phyloP scores from a whole-genome alignment of 1,284 basidiomycete genomes.

The Apiotrichum gamsii region DNA sequence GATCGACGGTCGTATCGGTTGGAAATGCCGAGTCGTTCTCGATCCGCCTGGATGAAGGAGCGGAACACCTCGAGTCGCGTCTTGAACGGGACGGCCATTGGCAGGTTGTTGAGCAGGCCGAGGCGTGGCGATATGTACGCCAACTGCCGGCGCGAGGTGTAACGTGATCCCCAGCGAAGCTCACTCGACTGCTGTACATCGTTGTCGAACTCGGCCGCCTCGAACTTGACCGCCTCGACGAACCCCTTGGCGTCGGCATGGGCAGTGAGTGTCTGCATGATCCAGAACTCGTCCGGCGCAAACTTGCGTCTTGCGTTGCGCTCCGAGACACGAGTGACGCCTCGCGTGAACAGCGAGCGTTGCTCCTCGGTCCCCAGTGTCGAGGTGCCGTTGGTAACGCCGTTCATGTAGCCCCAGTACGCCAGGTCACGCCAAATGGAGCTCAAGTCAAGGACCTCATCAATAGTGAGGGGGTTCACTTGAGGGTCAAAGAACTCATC shows the following conservation, averaged over 20 bases:
- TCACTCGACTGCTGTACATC: not conserved
- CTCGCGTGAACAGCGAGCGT: constrained; percentile 64
- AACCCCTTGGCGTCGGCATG: constrained; percentile 83
- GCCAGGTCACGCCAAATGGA: constrained; percentile 45
- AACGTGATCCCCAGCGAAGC: not conserved
- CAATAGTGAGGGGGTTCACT: constrained; percentile 67
- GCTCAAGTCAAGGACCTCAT: constrained; percentile 60
- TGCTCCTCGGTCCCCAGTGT: constrained; percentile 63
- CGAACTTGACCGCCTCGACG: constrained; percentile 76
- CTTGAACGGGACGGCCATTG: constrained; percentile 92
- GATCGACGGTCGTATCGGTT: constrained; percentile 19
- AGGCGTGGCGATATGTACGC: constrained; percentile 74
- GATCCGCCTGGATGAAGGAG: constrained; percentile 58
- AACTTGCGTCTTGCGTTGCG: constrained; percentile 78
- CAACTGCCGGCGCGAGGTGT: constrained; percentile 55
- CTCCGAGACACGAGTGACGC: constrained; percentile 71
- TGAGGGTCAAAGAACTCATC: constrained; percentile 75
- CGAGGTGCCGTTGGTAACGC: constrained; percentile 56
- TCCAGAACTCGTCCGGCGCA: constrained; percentile 77
- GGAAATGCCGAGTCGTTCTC: constrained; percentile 31
- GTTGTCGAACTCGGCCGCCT: not conserved
- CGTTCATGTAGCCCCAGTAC: constrained; percentile 44
- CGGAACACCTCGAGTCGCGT: constrained; percentile 84
- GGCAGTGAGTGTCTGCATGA: constrained; percentile 57
- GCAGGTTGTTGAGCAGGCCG: constrained; percentile 89